A percentile compares a stretch with the other conserved stretches of the same genome.
phyloP scores from a whole-genome alignment of 306 rosid species.

The Luffa aegyptiaca region DNA sequence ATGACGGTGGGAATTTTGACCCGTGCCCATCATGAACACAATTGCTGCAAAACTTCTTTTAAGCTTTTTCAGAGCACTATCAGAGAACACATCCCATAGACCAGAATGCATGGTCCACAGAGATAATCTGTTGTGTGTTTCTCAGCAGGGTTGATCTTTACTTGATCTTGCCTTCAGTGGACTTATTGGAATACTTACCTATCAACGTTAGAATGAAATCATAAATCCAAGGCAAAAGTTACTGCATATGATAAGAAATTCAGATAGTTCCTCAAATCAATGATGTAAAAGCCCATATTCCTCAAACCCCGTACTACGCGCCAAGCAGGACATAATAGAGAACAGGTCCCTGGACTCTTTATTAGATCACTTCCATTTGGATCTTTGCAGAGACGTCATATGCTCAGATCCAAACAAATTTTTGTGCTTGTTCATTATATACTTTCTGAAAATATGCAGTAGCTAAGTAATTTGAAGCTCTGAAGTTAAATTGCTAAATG shows the following conservation, averaged over 20 bases:
- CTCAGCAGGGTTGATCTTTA: background rate
- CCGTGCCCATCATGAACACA: background rate
- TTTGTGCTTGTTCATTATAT: background rate
- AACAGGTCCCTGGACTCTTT: background rate
- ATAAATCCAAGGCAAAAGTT: background rate
- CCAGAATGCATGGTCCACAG: conserved; percentile 4
- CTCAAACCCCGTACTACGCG: background rate
- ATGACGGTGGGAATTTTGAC: background rate
- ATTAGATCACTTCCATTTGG: background rate
- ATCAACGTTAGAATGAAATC: conserved; percentile 3
- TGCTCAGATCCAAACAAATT: background rate
- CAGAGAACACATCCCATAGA: background rate
- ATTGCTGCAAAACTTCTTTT: background rate
- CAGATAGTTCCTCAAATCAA: background rate
- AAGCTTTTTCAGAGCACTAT: conserved; percentile 2
- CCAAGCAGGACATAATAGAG: background rate
- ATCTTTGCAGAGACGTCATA: background rate
- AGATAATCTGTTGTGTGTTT: background rate
- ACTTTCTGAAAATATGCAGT: background rate
- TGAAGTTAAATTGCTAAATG: background rate
- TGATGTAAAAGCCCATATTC: background rate
- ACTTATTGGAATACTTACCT: background rate
- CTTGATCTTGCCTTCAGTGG: background rate
- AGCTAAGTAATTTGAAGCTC: background rate
- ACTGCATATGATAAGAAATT: background rate